Evolutionary conservation across 768 basidiomycete genomes (phyloP).

Genomic region (Mycena rosella): DNA sequence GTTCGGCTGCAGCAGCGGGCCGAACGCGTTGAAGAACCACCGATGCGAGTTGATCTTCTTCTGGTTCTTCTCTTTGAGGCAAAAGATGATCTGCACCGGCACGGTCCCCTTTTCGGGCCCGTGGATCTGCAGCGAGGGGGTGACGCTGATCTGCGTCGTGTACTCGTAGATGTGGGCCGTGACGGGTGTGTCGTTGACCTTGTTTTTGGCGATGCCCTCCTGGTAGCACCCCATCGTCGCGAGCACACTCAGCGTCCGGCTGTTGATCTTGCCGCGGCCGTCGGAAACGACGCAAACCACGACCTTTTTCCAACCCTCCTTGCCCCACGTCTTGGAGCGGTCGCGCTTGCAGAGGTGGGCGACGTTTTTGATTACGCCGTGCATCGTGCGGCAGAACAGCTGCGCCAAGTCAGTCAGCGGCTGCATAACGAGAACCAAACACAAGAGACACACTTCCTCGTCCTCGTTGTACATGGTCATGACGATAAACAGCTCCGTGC

Average conservation of each 20-base stretch:
- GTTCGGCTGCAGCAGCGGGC: constrained; percentile 88
- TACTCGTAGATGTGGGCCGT: constrained; percentile 94
- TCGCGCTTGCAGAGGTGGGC: constrained; percentile 89
- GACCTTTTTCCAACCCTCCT: constrained; percentile 98
- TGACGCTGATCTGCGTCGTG: constrained; percentile 91
- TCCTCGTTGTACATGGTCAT: constrained; percentile 96
- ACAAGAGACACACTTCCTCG: constrained; percentile 54
- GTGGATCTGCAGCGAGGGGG: constrained; percentile 82
- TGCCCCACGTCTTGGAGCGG: constrained; percentile 94
- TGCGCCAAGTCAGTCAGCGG: constrained; percentile 43
- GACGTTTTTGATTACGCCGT: constrained; percentile 96
- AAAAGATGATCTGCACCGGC: constrained; percentile 94
- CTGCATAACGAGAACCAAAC: too few relatives aligned
- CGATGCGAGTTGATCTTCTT: constrained; percentile 98
- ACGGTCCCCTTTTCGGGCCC: constrained; percentile 95
- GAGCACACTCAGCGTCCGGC: constrained; percentile 85
- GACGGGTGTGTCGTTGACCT: constrained; percentile 86
- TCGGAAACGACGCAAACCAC: constrained; percentile 94
- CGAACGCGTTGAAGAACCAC: constrained; percentile 97
- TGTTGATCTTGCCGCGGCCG: constrained; percentile 87
- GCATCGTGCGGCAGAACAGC: constrained; percentile 93
- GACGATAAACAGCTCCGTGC: constrained; percentile 96
- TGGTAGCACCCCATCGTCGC: constrained; percentile 97
- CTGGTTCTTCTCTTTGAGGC: constrained; percentile 93
- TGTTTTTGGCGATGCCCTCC: constrained; percentile 91